Conservation (phyloP, 305 asterid species). For the Fraxinus latifolia region DNA sequence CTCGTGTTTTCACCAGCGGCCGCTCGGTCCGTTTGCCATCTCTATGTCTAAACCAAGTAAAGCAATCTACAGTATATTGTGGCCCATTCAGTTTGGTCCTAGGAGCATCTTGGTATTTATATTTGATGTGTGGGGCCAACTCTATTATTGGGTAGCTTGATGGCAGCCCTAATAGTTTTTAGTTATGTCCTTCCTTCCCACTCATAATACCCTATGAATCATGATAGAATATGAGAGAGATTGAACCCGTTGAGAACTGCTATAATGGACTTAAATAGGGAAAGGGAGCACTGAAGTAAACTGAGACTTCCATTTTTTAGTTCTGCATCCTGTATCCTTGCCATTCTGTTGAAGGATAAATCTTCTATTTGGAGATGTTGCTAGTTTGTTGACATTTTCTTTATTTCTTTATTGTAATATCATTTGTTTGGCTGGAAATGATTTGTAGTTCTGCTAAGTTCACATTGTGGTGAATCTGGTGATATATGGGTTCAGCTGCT, state of each 20-base stretch:
- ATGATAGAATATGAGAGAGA: neutral
- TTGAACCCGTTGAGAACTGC: neutral
- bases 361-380: neutral
- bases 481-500: neutral
- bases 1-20: no score
- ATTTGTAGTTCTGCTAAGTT: neutral
- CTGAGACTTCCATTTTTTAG: neutral
- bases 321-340: neutral
- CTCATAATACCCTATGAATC: neutral
- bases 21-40: no score
- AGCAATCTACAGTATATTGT: neutral
- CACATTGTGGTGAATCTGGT: neutral
- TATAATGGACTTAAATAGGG: neutral
- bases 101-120: neutral
- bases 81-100: neutral
- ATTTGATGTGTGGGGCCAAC: neutral
- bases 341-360: neutral
- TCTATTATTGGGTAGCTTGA: neutral
- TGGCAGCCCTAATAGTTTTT: neutral
- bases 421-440: neutral
- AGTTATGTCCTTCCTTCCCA: neutral
- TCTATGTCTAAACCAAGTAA: neutral
- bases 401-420: neutral
- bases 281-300: neutral
- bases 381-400: neutral